Evolutionary conservation across 176 grass and related monocot species (phyloP), one percentile per base, ranked within the genome.

Genomic region (Microstegium vimineum): DNA sequence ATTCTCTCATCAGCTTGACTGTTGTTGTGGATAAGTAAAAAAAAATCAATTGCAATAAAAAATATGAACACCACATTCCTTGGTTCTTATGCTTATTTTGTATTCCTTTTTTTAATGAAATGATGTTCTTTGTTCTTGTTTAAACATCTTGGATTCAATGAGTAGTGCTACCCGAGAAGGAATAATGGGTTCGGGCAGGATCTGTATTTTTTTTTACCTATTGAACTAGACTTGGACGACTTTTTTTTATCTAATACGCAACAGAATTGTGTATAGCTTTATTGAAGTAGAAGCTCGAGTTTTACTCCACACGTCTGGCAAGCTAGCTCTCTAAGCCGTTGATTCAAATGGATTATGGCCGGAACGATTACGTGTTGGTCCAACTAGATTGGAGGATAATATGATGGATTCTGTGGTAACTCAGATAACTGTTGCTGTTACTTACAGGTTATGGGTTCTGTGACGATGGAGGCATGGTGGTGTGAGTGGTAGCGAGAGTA

Each of bases 391-490:
- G 4, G 38, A 83, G 69, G 8, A 64, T 37, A 80, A 69, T 6
- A 62, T 62, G 30, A 42, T 36, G 16, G 18, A 33, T 42, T 79
- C 68, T 49, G n/a, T 59, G 61, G 20, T 62, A 49, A 69, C 37
- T n/a, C 12, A 76, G 26, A 6, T 64, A 54, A 14, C 70, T 12
- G 22, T 4, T 73, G 18, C 5, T 80, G 65, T 57, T 46, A 83
- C 90, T 94, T 88, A 98, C 95, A 98, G 75, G 95, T 98, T 33
- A 98, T 94, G 14, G 92, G 92, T 40, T 98, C 92, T 3, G 95
- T 94, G 82, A 98, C 88, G 23, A 94, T 90, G 65, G 95, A 98
- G 9, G 92, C 86, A 43, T 98, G 90, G 54, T 98, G 92, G 36
- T 94, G 92, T 13, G 92, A 98, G 36, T 94, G 95, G 62, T 94